Evolutionary conservation across 1,284 basidiomycete genomes (phyloP).

Genomic region (Heterobasidion parviporum): DNA sequence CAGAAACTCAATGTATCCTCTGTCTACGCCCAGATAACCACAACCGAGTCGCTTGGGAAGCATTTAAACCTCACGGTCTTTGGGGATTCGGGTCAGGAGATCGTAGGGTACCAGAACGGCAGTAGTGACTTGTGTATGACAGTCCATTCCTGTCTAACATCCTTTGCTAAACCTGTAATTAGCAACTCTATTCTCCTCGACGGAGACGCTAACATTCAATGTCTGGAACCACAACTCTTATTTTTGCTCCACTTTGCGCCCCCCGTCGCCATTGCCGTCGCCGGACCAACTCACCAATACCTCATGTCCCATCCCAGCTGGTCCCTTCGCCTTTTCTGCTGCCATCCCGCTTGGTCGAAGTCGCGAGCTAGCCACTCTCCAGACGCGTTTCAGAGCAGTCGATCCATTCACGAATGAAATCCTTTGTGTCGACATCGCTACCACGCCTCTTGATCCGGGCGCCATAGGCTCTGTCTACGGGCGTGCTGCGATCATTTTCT

Average conservation of each 20-base stretch:
- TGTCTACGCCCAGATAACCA: slow-evolving; percentile 68
- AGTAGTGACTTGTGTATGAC: slow-evolving; percentile 59
- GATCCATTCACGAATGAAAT: slow-evolving; percentile 79
- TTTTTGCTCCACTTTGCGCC: slow-evolving; percentile 69
- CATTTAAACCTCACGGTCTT: slow-evolving; percentile 62
- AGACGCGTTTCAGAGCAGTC: slow-evolving; percentile 80
- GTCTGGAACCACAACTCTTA: slow-evolving; percentile 64
- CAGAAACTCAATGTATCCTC: slow-evolving; percentile 60
- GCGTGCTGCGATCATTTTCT: slow-evolving; percentile 72
- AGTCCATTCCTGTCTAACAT: slow-evolving; percentile 6
- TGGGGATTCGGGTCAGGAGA: slow-evolving; percentile 46
- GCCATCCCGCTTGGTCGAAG: slow-evolving; percentile 62
- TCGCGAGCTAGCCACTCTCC: slow-evolving; percentile 77
- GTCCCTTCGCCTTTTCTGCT: slow-evolving; percentile 77
- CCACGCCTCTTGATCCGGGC: slow-evolving; percentile 67
- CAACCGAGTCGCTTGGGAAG: slow-evolving; percentile 31
- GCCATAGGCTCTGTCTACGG: slow-evolving; percentile 53
- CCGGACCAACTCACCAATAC: slow-evolving; percentile 28
- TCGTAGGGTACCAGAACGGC: slow-evolving; percentile 50
- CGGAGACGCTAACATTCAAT: slow-evolving; percentile 71
- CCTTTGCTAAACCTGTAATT: slow-evolving; percentile 6
- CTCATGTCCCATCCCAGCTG: slow-evolving; percentile 71
- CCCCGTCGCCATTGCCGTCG: slow-evolving; percentile 56
- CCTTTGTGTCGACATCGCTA: slow-evolving; percentile 73
- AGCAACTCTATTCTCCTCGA: slow-evolving; percentile 83